phyloP scores from a whole-genome alignment of 306 rosid genomes.

The Argentina anserina region DNA sequence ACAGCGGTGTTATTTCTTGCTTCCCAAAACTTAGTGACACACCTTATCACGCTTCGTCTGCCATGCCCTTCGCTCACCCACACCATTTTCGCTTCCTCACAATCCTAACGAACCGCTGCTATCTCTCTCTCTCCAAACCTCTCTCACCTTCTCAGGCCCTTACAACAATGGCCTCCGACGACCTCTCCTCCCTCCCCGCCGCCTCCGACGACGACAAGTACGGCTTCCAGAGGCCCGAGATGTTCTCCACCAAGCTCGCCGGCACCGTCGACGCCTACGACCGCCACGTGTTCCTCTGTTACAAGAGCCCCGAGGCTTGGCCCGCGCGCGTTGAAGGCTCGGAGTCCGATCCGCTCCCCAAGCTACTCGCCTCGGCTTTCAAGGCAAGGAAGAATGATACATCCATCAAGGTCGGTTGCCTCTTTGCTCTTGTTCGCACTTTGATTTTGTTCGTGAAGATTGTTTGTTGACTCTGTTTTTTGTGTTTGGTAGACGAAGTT shows the following conservation, averaged over 20 bases:
- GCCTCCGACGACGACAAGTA: conserved; percentile 47
- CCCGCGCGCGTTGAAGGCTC: conserved; percentile 66
- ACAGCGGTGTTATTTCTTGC: background rate
- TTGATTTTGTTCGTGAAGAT: background rate
- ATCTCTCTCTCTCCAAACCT: conserved; percentile 2
- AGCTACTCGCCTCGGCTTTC: conserved; percentile 45
- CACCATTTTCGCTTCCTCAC: background rate
- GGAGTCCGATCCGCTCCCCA: conserved; percentile 64
- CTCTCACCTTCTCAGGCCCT: background rate
- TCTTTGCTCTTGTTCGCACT: background rate
- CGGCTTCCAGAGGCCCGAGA: conserved; percentile 81
- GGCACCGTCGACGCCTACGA: conserved; percentile 71
- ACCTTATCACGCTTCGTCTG: background rate
- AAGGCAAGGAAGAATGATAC: conserved; percentile 56
- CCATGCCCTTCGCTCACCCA: conserved; percentile 29
- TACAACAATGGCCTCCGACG: conserved; percentile 43
- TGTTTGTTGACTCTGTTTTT: conserved; percentile 7
- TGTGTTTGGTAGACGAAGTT: conserved; percentile 55
- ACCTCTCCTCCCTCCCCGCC: conserved; percentile 11
- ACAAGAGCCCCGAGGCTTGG: conserved; percentile 67
- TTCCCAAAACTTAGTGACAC: background rate
- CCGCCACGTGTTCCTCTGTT: conserved; percentile 86
- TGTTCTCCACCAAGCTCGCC: conserved; percentile 59
- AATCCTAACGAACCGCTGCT: background rate
- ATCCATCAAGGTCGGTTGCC: conserved; percentile 42